phyloP scores from a whole-genome alignment of 768 basidiomycete species.

The Floccularia luteovirens region DNA sequence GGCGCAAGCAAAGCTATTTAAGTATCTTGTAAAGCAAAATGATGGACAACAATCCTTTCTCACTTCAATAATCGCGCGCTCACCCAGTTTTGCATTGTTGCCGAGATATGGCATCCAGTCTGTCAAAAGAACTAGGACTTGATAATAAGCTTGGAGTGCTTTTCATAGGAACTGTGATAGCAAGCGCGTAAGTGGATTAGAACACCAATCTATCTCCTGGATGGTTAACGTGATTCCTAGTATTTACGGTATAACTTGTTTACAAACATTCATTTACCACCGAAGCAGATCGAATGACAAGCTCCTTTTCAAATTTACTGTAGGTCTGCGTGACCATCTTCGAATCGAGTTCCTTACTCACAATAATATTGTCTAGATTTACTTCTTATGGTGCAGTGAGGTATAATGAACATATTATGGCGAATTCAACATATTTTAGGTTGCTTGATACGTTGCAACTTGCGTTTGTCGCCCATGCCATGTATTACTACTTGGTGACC shows the following conservation, averaged over 20 bases:
- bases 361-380: not conserved
- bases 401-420: not conserved
- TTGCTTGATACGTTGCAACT: conserved; percentile 4
- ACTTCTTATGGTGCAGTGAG: conserved; percentile 1
- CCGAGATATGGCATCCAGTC: too few relatives aligned
- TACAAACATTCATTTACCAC: conserved; percentile 5
- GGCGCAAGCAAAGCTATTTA: too few relatives aligned
- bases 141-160: conserved; percentile 3
- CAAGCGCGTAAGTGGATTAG: conserved; percentile 2
- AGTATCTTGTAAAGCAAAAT: too few relatives aligned
- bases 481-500: conserved; percentile 5
- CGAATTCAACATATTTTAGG: not conserved
- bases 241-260: conserved; percentile 4
- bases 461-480: conserved; percentile 2
- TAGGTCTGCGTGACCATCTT: not conserved
- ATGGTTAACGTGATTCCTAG: not conserved
- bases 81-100: too few relatives aligned
- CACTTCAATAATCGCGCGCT: too few relatives aligned
- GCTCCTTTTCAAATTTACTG: not conserved
- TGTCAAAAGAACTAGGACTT: conserved; percentile 1
- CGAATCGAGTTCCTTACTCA: not conserved
- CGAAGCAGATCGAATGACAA: not conserved
- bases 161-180: conserved; percentile 5
- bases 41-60: too few relatives aligned
- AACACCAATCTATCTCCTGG: not conserved